These are phyloP conservation scores for Lipomyces yamadae DNA, from an alignment of 805 yeast species.

Conservation along the genomic window DNA sequence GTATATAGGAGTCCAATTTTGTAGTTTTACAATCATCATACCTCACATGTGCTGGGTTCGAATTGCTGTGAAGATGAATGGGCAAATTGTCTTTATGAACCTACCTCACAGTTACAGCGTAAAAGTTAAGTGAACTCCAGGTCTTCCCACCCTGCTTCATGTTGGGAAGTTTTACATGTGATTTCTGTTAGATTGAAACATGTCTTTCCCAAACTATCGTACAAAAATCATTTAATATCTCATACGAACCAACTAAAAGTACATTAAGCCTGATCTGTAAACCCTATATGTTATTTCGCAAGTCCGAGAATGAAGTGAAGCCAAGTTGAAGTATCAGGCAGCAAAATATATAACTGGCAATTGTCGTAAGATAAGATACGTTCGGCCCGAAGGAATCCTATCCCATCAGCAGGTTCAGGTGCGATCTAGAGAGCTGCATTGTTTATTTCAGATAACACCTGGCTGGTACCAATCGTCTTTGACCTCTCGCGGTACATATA, in stretches of 20 bases:
- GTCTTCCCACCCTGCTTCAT: background rate
- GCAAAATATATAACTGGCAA: too few relatives aligned
- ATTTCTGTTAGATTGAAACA: background rate
- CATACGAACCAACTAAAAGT: background rate
- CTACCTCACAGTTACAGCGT: too few relatives aligned
- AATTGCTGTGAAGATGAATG: background rate
- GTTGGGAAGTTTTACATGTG: background rate
- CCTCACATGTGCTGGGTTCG: background rate
- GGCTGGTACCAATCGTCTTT: background rate
- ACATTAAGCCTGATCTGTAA: background rate
- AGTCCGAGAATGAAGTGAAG: background rate
- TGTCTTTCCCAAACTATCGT: background rate
- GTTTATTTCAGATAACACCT: background rate
- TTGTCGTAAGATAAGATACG: background rate
- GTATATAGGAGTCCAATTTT: conserved; percentile 2
- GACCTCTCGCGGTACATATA: conserved; percentile 56
- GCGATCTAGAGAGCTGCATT: background rate
- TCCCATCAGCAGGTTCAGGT: background rate
- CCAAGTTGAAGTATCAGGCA: background rate
- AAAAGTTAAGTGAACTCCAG: too few relatives aligned
- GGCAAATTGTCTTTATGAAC: background rate
- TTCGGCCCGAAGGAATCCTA: background rate
- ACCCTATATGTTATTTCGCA: background rate
- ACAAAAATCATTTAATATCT: background rate
- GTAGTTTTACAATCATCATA: background rate